These are phyloP conservation scores for Rhamnella rubrinervis DNA, from an alignment of 331 rosid genomes.

Conservation along the genomic window DNA sequence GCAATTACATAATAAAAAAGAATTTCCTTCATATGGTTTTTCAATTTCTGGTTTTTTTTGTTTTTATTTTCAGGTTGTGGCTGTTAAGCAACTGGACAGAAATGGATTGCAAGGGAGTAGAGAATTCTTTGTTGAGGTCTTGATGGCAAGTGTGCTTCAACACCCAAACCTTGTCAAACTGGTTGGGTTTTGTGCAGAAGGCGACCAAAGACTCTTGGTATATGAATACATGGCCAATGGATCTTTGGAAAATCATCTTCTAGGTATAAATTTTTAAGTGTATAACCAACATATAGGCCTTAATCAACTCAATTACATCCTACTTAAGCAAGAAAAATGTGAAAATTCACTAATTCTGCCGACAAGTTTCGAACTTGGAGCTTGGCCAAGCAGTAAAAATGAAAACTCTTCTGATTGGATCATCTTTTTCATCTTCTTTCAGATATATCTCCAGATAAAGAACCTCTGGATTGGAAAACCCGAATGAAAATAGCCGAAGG, in stretches of 20 bases:
- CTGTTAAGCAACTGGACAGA: slow-evolving; percentile 61
- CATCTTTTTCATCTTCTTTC: slow-evolving; percentile 2
- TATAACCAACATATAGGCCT: no score
- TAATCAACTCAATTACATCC: no score
- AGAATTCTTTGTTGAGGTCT: slow-evolving; percentile 69
- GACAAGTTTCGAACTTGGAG: no score
- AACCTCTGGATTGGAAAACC: slow-evolving; percentile 63
- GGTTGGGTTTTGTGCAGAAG: slow-evolving; percentile 66
- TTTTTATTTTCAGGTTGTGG: slow-evolving; percentile 48
- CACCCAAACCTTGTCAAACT: slow-evolving; percentile 68
- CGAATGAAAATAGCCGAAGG: slow-evolving; percentile 73
- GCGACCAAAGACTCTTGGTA: slow-evolving; percentile 55
- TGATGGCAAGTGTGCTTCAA: slow-evolving; percentile 62
- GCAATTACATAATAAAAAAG: no score
- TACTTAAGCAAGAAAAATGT: no score
- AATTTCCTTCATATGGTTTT: background rate
- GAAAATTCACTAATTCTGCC: no score
- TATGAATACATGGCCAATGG: slow-evolving; percentile 72
- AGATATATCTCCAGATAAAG: slow-evolving; percentile 37
- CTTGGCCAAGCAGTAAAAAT: no score
- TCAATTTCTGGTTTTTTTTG: background rate
- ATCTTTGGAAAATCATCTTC: slow-evolving; percentile 64
- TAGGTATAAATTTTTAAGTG: slow-evolving; percentile 32
- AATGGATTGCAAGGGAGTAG: slow-evolving; percentile 67
- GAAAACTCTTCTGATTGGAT: no score